Percentiles rank a stretch among this genome's conserved stretches.
These are phyloP conservation scores for Naganishia liquefaciens DNA, from an alignment of 1,284 basidiomycete species.

Conservation along the genomic window DNA sequence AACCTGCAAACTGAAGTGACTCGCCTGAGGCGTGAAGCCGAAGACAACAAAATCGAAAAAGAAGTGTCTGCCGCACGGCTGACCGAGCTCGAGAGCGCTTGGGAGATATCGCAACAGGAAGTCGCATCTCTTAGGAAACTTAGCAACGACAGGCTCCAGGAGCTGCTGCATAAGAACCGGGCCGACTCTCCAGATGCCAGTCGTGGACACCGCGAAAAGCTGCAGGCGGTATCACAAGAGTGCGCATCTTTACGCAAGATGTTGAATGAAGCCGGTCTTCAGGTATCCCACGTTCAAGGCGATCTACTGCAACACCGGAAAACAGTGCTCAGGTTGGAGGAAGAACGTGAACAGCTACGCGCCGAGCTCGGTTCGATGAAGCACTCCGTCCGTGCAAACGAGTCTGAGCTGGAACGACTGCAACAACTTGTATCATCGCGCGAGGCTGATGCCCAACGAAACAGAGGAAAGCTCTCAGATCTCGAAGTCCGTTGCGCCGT, in stretches of 20 bases:
- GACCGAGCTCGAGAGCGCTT: slow-evolving; percentile 76
- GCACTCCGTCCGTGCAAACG: slow-evolving; percentile 13
- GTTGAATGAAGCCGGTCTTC: slow-evolving; percentile 72
- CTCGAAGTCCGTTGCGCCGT: slow-evolving; percentile 74
- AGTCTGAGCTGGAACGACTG: slow-evolving; percentile 63
- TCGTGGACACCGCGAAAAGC: slow-evolving; percentile 65
- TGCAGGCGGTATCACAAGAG: slow-evolving; percentile 77
- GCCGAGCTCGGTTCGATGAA: slow-evolving; percentile 23
- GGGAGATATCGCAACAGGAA: slow-evolving; percentile 85
- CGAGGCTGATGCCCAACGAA: slow-evolving; percentile 69
- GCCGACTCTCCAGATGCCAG: slow-evolving; percentile 69
- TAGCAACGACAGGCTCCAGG: slow-evolving; percentile 78
- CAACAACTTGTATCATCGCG: slow-evolving; percentile 53
- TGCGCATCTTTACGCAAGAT: slow-evolving; percentile 69
- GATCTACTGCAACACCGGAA: slow-evolving; percentile 71
- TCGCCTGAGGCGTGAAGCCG: slow-evolving; percentile 60
- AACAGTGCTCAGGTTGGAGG: slow-evolving; percentile 21
- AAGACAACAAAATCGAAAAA: slow-evolving; percentile 68
- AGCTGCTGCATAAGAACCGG: slow-evolving; percentile 78
- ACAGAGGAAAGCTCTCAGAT: slow-evolving; percentile 69
- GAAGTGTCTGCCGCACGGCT: slow-evolving; percentile 67
- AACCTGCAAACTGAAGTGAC: slow-evolving; percentile 16
- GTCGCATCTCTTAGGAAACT: slow-evolving; percentile 79
- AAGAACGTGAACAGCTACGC: slow-evolving; percentile 6
- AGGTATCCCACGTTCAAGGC: slow-evolving; percentile 67